Conservation (phyloP, 768 basidiomycete genomes). For the Collybia mongolica region DNA sequence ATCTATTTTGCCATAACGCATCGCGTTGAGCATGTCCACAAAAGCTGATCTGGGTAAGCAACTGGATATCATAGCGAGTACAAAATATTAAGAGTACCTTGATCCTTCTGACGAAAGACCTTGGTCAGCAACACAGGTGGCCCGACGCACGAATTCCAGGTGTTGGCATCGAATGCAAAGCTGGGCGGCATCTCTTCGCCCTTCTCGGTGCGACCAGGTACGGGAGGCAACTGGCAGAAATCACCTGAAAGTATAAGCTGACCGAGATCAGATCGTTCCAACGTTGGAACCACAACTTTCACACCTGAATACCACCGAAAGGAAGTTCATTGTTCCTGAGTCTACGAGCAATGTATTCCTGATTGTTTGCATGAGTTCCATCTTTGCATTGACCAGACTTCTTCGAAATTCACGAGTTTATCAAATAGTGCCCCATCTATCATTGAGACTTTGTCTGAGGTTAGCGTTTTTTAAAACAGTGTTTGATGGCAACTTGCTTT, state of each 20-base stretch:
- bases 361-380: not conserved
- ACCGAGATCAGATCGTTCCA: not conserved
- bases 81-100: slow-evolving; percentile 37
- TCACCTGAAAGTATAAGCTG: slow-evolving; percentile 86
- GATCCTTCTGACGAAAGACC: slow-evolving; percentile 89
- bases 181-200: slow-evolving; percentile 44
- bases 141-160: slow-evolving; percentile 70
- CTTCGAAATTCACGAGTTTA: slow-evolving; percentile 55
- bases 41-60: slow-evolving; percentile 42
- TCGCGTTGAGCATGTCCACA: slow-evolving; percentile 83
- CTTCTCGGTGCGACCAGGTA: slow-evolving; percentile 49
- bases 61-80: not conserved
- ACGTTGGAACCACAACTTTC: not conserved
- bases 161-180: slow-evolving; percentile 80
- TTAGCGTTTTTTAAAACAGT: slow-evolving; percentile 1
- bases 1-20: slow-evolving; percentile 73
- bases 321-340: slow-evolving; percentile 53
- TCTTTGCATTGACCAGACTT: not conserved
- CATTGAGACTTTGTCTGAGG: slow-evolving; percentile 75
- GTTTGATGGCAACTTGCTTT: slow-evolving; percentile 48
- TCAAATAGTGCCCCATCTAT: slow-evolving; percentile 80
- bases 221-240: slow-evolving; percentile 90
- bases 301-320: slow-evolving; percentile 87
- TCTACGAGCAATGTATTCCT: slow-evolving; percentile 64
- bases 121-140: slow-evolving; percentile 55